Percentiles rank a stretch among this genome's conserved stretches.
Conservation (phyloP, 768 basidiomycete species). For the Collybiopsis confluens region DNA sequence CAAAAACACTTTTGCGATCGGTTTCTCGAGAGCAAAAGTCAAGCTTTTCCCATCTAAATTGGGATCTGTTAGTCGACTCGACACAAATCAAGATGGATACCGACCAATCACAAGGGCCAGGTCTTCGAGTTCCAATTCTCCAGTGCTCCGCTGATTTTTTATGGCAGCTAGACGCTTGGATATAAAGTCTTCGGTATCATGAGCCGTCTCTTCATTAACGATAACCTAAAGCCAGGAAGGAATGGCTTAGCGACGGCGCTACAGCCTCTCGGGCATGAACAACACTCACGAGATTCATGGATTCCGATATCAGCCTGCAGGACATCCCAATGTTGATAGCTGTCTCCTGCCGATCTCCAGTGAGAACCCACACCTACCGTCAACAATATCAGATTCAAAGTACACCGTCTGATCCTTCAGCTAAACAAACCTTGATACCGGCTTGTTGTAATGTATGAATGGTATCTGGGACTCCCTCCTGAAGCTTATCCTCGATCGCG, state of each 20-base stretch:
- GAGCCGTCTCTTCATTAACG: conserved; percentile 84
- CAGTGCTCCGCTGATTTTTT: conserved; percentile 85
- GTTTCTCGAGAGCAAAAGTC: conserved; percentile 89
- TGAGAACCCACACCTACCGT: conserved; percentile 90
- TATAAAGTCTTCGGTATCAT: conserved; percentile 81
- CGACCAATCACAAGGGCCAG: conserved; percentile 91
- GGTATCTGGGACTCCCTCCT: conserved; percentile 97
- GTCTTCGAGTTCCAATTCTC: conserved; percentile 92
- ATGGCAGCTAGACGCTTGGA: conserved; percentile 87
- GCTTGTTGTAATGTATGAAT: conserved; percentile 98
- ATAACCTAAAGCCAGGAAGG: conserved; percentile 58
- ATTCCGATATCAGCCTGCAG: conserved; percentile 94
- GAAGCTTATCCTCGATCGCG: conserved; percentile 97
- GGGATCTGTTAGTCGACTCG: neutral
- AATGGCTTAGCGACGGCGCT: neutral
- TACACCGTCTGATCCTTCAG: neutral
- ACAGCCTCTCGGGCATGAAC: neutral
- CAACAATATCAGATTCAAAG: neutral
- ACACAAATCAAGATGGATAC: conserved; percentile 13
- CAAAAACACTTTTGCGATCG: conserved; percentile 82
- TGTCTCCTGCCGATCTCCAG: conserved; percentile 97
- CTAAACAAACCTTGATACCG: conserved; percentile 75
- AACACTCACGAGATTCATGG: conserved; percentile 88
- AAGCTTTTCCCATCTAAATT: conserved; percentile 88
- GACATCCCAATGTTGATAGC: conserved; percentile 99